Conservation (phyloP, 352 stramenopile genomes). For the Pythium plurisporium region DNA sequence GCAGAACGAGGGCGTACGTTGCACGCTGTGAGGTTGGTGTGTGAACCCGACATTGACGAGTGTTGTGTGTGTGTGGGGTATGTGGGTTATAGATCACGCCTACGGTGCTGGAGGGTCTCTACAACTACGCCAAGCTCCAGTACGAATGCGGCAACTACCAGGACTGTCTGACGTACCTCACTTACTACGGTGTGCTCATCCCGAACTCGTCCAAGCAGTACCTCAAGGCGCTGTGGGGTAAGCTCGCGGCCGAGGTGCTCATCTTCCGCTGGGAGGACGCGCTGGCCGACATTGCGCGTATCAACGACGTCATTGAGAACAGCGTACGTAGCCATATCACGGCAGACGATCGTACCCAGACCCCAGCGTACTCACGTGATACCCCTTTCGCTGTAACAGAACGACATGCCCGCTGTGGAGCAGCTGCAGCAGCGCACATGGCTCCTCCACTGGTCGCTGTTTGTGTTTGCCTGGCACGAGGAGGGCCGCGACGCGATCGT, state of each 20-base stretch:
- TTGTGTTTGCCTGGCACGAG: conserved; percentile 91
- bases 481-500: conserved; percentile 96
- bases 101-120: conserved; percentile 88
- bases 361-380: neutral
- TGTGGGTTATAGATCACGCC: conserved; percentile 87
- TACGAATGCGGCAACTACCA: conserved; percentile 97
- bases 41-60: too few relatives aligned
- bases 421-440: conserved; percentile 97
- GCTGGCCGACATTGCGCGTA: conserved; percentile 90
- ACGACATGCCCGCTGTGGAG: conserved; percentile 80
- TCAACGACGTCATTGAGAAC: conserved; percentile 93
- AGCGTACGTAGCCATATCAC: conserved; percentile 75
- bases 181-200: conserved; percentile 87
- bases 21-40: neutral
- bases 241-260: conserved; percentile 95
- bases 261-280: conserved; percentile 96
- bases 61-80: too few relatives aligned
- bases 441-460: conserved; percentile 98
- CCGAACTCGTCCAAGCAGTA: conserved; percentile 84
- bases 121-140: conserved; percentile 95
- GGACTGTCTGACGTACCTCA: conserved; percentile 86
- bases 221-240: conserved; percentile 93
- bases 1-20: conserved; percentile 73
- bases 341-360: neutral
- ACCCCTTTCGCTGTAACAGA: conserved; percentile 26